Evolutionary conservation across 169 alveolate genomes (phyloP), one percentile per base, ranked within the genome.

Genomic region (Neospora caninum): DNA sequence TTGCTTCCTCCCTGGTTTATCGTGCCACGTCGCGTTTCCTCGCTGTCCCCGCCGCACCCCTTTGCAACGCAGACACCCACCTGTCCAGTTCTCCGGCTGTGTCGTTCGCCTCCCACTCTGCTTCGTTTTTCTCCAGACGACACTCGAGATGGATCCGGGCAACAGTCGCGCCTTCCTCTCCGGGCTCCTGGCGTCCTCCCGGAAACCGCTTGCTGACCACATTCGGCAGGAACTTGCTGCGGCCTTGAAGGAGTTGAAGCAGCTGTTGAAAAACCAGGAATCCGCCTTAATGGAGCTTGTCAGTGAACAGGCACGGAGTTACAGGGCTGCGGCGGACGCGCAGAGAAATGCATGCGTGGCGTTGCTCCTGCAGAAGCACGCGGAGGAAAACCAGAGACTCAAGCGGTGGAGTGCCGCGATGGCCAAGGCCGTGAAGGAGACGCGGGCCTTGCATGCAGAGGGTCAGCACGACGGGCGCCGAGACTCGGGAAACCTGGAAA

Each of bases 91-190:
- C n/a, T n/a, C n/a, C n/a, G n/a, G n/a, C n/a, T n/a, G n/a, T n/a
- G n/a, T n/a, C n/a, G n/a, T n/a, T n/a, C n/a, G n/a, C n/a, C n/a
- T n/a, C n/a, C n/a, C n/a, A n/a, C n/a, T n/a, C n/a, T n/a, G n/a
- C n/a, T n/a, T n/a, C n/a, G n/a, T n/a, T n/a, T n/a, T 7, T 22
- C 83, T 22, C 39, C 86, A 78, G 86, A 38, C 86, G 49, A 78
- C 45, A 1, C 27, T 36, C 45, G 86, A 78, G 29, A 78, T 78
- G 86, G 86, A 78, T 25, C 27, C 20, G 29, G 1, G 10, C 4
- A n/a, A 78, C 45, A 38, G 86, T 78, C 86, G 86, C 49, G 86
- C 86, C 43, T 78, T 78, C 10, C 42, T 78, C 39, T 78, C 86
- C 9, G 86, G 43, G 49, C 41, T 78, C 10, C 42, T 78, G 86